Evolutionary conservation across 768 basidiomycete species (phyloP), one percentile per base, ranked within the genome.

Genomic region (Termitomyces sp.): DNA sequence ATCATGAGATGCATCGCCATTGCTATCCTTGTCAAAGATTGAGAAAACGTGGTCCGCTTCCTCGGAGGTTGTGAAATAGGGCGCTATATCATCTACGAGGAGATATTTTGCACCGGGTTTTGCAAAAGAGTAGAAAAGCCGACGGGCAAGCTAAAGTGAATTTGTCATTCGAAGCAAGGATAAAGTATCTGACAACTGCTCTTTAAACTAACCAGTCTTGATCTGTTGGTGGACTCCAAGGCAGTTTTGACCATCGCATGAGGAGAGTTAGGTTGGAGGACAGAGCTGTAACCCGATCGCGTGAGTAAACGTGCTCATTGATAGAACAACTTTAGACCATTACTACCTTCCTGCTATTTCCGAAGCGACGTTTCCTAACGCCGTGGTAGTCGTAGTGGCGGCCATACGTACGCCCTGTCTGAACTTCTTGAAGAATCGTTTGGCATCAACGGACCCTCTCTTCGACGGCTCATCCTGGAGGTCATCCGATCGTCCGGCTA

Each of bases 221-320:
- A 87, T 71, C 92, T 94, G 74, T 91, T 93, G 1, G 88, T 82
- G 1, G 88, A 90, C 61, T 85, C 81, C 18, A 97, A 74, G 5
- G 91, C 90, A 5, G 85, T 86, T 64, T 88, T 84, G 47, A 95
- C 89, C 74, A 89, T 84, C 28, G 88, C 87, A 67, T 84, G 83
- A 0, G 91, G 89, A 1, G 90, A 91, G 68, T 95, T 94, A 44
- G 93, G 93, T 70, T 95, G 93, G 23, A 95, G 72, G n/a, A 95
- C 82, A 41, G 86, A 87, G 60, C 84, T 85, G 50, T 59, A 60
- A 8, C 28, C 23, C 36, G 20, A 26, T 54, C 35, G 40, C 47
- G 41, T 55, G 28, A 55, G 56, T 63, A 38, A 55, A 49, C 28
- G 35, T 43, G 26, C 13, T 32, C 26, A 36, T 13, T 9, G 13